Base-by-base conservation (phyloP, 2,329 filamentous ascomycete species). In the Fusarium sp. region DNA sequence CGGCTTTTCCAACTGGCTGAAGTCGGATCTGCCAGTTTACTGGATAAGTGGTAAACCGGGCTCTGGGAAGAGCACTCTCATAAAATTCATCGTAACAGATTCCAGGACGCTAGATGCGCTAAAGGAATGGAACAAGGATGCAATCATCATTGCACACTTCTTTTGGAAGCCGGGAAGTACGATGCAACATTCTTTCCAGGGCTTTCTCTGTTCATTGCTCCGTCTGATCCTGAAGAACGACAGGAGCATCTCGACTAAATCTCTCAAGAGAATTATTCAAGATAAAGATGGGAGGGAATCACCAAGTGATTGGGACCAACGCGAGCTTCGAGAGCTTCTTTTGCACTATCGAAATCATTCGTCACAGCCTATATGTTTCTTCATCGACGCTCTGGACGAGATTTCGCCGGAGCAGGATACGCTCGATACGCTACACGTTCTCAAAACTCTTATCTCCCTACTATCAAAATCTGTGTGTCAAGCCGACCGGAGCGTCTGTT, bases 1-100 rank as follows among this genome's bases (percentile, higher is more conserved):
- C 1, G 15, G 39, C 5, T 41, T 41, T 15, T 2, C 15, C 1
- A 1, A 41, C 9, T 41, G 39, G 39, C 22, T 41, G 0, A 15
- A n/a, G 1, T 41, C 39, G 20, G 22, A n/a, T 6, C 28, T 31
- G 9, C 28, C 28, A 3, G 28, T 41, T 15, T 41, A 41, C 39
- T 41, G 7, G 8, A 6, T 41, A 6, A 15, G 1, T 10, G 39
- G 39, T 13, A 41, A n/a, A 2, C 39, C 22, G 1, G 39, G 39
- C 39, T 41, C 39, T 6, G 39, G 39, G 13, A 41, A 41, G 13
- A 41, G 39, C 15, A 41, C 39, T 15, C 22, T 41, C 7, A 41
- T 41, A 20, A 41, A 41, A 10, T n/a, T 41, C 39, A 0, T 9
- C 5, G 10, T n/a, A 7, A n/a, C 6, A 6, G 22, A 41, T 6